A percentile compares a stretch with the other conserved stretches of the same genome.
Evolutionary conservation across 108 stramenopile genomes (phyloP).

Genomic region (Mayamaea pseudoterrestris): DNA sequence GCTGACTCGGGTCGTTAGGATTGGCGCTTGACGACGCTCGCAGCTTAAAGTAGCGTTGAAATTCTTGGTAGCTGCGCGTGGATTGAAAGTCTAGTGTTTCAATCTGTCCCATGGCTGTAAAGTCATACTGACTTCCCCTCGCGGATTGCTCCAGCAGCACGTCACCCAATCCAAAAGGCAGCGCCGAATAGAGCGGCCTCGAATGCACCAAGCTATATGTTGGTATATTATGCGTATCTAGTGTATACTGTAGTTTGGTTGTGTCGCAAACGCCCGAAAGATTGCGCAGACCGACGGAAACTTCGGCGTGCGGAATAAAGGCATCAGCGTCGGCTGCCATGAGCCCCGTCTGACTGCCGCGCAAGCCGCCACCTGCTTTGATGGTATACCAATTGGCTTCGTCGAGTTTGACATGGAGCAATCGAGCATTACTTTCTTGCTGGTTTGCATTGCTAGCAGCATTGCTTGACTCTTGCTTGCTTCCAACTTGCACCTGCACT

Average conservation of each 20-base stretch:
- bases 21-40: too few relatives aligned
- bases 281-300: conserved; percentile 48
- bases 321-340: conserved; percentile 4
- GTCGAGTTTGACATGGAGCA: conserved; percentile 42
- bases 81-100: conserved; percentile 60
- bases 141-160: conserved; percentile 8
- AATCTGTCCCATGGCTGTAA: conserved; percentile 30
- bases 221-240: conserved; percentile 48
- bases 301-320: conserved; percentile 58
- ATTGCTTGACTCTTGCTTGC: neutral
- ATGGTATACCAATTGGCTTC: conserved; percentile 79
- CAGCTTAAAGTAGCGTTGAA: conserved; percentile 19
- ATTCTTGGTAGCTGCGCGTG: conserved; percentile 64
- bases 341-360: conserved; percentile 29
- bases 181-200: conserved; percentile 48
- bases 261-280: conserved; percentile 55
- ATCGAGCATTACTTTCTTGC: neutral
- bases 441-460: neutral
- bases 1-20: too few relatives aligned
- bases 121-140: conserved; percentile 28
- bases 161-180: conserved; percentile 14
- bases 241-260: conserved; percentile 41
- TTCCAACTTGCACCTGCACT: conserved; percentile 34
- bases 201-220: conserved; percentile 36
- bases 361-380: conserved; percentile 70